Conservation (phyloP, 2,329 filamentous ascomycete genomes). For the Beauveria medogensis region DNA sequence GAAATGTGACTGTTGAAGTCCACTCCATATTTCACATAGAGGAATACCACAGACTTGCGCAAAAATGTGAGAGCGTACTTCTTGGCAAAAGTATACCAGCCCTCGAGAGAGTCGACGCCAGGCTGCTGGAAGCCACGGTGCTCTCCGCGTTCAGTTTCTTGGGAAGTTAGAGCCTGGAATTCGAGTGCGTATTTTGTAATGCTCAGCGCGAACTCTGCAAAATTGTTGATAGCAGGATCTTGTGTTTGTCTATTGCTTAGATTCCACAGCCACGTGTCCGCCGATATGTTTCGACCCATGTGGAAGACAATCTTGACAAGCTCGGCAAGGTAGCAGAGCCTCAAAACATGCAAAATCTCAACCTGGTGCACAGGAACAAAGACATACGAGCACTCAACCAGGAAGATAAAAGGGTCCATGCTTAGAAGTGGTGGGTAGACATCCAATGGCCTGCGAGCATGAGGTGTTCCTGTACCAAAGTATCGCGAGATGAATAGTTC, state of each 20-base stretch:
- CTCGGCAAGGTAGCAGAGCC: slow-evolving; percentile 84
- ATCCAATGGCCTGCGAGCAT: slow-evolving; percentile 34
- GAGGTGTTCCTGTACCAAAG: slow-evolving; percentile 33
- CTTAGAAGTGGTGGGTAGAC: slow-evolving; percentile 51
- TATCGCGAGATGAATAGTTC: slow-evolving; percentile 64
- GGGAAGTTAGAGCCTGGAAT: slow-evolving; percentile 26
- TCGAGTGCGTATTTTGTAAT: slow-evolving; percentile 39
- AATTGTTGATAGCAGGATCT: slow-evolving; percentile 43
- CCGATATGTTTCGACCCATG: slow-evolving; percentile 46
- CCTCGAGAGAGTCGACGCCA: slow-evolving; percentile 43
- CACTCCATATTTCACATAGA: slow-evolving; percentile 82
- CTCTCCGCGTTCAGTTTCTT: slow-evolving; percentile 22
- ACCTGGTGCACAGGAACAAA: slow-evolving; percentile 59
- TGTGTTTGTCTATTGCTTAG: slow-evolving; percentile 34
- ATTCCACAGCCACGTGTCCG: slow-evolving; percentile 39
- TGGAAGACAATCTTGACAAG: slow-evolving; percentile 71
- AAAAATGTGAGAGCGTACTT: slow-evolving; percentile 88
- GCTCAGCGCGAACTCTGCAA: slow-evolving; percentile 46
- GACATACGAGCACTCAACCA: slow-evolving; percentile 70
- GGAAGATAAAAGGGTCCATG: slow-evolving; percentile 69
- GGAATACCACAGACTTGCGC: slow-evolving; percentile 73
- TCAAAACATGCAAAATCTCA: slow-evolving; percentile 71
- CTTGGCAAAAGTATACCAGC: slow-evolving; percentile 54
- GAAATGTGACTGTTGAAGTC: slow-evolving; percentile 70
- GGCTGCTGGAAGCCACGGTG: slow-evolving; percentile 48